Base-by-base conservation (phyloP, 257 asterid species). In the Mentha longifolia region DNA sequence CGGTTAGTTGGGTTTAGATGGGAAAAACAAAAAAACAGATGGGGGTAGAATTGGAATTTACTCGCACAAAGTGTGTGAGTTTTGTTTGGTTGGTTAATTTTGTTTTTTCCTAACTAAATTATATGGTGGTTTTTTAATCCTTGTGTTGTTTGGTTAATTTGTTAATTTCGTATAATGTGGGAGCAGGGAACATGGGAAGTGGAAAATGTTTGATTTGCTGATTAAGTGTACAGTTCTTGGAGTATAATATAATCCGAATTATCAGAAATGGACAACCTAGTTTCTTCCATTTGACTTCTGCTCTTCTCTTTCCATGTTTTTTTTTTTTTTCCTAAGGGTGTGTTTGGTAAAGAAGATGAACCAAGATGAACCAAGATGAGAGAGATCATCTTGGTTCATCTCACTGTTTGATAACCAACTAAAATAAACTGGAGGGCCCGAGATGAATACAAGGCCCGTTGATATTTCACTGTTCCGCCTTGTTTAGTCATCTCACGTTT, bases 1-100 rank as follows among this genome's bases (percentile, higher is more conserved):
- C 94, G 4, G 25, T 95, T 61, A 85, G 90, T 80, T 87, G 96
- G 97, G 61, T 65, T 12, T 90, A 79, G 80, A 57, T 39, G 31
- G 63, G 4, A 0, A 61, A 69, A 58, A 76, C 12, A 13, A 8
- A 0, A 61, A 69, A 58, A 76, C 12, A 13, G 4, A 22, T 22
- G 76, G 71, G 56, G 50, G 51, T 47, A 0, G 54, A 47, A 47
- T 5, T 47, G n/a, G 16, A 50, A 10, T 37, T 33, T 6, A 33
- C 74, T 65, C 56, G 50, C 80, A 37, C 63, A 59, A 73, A 73
- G 66, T 12, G 76, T 61, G 73, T 69, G 77, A 41, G 64, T 57
- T 74, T 57, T 66, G 56, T 33, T 22, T 22, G 25, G 1, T 68
- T 59, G 63, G 67, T 52, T 42, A 50, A 47, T 28, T 47, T 28